Evolutionary conservation across 352 stramenopile genomes (phyloP).

Genomic region (Phytophthora melonis): DNA sequence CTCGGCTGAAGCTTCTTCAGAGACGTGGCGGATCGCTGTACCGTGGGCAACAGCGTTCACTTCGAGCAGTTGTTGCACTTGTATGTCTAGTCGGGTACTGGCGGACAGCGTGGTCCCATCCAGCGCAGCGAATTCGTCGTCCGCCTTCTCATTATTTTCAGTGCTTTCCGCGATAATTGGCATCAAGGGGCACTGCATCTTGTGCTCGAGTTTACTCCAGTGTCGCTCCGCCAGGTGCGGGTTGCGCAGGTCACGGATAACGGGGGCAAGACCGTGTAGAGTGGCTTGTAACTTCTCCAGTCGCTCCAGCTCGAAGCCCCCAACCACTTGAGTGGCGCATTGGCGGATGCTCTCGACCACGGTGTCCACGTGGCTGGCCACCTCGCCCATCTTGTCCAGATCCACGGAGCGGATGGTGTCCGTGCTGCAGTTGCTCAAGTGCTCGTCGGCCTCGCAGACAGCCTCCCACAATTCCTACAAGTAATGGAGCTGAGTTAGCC

Average conservation of each 20-base stretch:
- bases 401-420: conserved; percentile 59
- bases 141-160: conserved; percentile 4
- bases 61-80: conserved; percentile 61
- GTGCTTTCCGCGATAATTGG: neutral
- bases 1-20: conserved; percentile 76
- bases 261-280: conserved; percentile 54
- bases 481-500: neutral
- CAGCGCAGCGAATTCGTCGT: conserved; percentile 1
- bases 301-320: conserved; percentile 42
- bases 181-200: conserved; percentile 59
- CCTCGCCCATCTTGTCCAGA: conserved; percentile 42
- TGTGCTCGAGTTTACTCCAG: conserved; percentile 81
- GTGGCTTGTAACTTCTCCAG: conserved; percentile 52
- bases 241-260: conserved; percentile 75
- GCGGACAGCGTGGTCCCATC: conserved; percentile 4
- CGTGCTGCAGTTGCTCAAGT: conserved; percentile 44
- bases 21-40: conserved; percentile 65
- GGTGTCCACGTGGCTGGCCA: conserved; percentile 31
- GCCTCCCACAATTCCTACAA: conserved; percentile 65
- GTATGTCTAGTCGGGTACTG: conserved; percentile 40
- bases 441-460: conserved; percentile 56
- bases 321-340: conserved; percentile 8
- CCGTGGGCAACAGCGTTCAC: conserved; percentile 52
- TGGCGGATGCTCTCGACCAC: conserved; percentile 35
- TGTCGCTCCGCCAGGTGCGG: conserved; percentile 64